Evolutionary conservation across 208 protist genomes (phyloP).

Genomic region (Trypanosoma congolense): DNA sequence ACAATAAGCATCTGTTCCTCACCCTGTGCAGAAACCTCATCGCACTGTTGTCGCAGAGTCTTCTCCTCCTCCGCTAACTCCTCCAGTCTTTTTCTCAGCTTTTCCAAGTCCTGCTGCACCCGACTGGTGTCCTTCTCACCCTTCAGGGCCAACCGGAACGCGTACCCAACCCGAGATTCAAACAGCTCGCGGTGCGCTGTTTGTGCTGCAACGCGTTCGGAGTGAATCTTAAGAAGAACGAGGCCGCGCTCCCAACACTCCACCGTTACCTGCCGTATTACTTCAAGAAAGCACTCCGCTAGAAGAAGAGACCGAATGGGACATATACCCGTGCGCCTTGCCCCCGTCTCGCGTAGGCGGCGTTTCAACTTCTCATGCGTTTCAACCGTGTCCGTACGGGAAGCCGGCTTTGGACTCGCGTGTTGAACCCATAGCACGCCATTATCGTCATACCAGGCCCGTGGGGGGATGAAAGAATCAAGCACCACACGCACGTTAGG

Average conservation of each 20-base stretch:
- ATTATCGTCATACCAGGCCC: constrained; percentile 55
- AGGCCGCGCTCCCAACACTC: constrained; percentile 85
- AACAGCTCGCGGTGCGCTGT: constrained; percentile 73
- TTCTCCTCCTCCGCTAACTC: constrained; percentile 61
- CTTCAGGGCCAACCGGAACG: constrained; percentile 80
- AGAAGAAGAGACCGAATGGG: constrained; percentile 69
- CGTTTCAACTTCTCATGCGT: constrained; percentile 49
- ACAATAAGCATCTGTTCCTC: constrained; percentile 80
- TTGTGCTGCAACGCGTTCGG: constrained; percentile 71
- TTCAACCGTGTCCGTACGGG: constrained; percentile 68
- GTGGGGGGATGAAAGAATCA: constrained; percentile 79
- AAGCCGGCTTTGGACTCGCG: constrained; percentile 58
- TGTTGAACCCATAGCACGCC: constrained; percentile 81
- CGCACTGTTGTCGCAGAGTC: constrained; percentile 48
- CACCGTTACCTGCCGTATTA: constrained; percentile 76
- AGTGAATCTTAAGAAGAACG: constrained; percentile 74
- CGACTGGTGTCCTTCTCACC: constrained; percentile 75
- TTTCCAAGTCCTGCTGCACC: constrained; percentile 56
- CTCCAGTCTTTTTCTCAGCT: constrained; percentile 35
- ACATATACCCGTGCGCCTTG: constrained; percentile 61
- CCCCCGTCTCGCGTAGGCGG: constrained; percentile 28
- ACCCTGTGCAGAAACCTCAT: constrained; percentile 52
- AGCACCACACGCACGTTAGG: constrained; percentile 79
- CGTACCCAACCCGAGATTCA: constrained; percentile 82
- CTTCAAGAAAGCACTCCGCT: constrained; percentile 84